These are phyloP conservation scores for Vitis vinifera DNA, from an alignment of 164 flowering plant genomes.

Conservation along the genomic window DNA sequence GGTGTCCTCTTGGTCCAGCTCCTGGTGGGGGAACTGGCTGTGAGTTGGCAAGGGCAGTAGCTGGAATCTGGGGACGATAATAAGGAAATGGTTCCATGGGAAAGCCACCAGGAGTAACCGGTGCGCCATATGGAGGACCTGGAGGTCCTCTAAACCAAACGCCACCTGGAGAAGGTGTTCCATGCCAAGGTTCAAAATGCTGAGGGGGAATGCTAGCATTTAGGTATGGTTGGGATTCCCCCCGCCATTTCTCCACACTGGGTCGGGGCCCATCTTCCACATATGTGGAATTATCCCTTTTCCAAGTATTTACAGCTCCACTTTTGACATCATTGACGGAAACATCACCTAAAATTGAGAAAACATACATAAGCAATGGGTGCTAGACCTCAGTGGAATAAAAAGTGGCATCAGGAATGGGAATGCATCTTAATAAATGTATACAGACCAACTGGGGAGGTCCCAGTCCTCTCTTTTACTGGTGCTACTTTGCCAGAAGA, in stretches of 20 bases:
- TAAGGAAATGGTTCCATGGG: slow-evolving; percentile 80
- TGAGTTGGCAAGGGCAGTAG: slow-evolving; percentile 49
- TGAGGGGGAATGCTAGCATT: slow-evolving; percentile 55
- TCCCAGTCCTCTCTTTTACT: slow-evolving; percentile 32
- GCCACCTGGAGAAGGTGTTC: slow-evolving; percentile 66
- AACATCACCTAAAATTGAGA: slow-evolving; percentile 43
- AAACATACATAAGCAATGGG: not conserved
- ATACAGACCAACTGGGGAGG: slow-evolving; percentile 45
- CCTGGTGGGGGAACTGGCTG: slow-evolving; percentile 65
- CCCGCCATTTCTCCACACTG: slow-evolving; percentile 68
- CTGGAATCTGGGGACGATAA: slow-evolving; percentile 68
- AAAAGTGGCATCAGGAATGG: not conserved
- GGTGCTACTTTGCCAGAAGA: slow-evolving; percentile 46
- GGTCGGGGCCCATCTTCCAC: slow-evolving; percentile 54
- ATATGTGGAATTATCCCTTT: slow-evolving; percentile 44
- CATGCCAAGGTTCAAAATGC: slow-evolving; percentile 79
- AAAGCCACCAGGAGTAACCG: slow-evolving; percentile 70
- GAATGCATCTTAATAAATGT: not conserved
- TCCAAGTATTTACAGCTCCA: slow-evolving; percentile 51
- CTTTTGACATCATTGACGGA: slow-evolving; percentile 29
- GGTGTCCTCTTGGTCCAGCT: slow-evolving; percentile 61
- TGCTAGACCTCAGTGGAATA: not conserved
- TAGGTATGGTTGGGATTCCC: slow-evolving; percentile 54
- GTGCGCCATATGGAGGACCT: slow-evolving; percentile 69
- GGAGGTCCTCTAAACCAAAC: slow-evolving; percentile 87